Base-by-base conservation (phyloP, 306 rosid species). In the Delonix regia region DNA sequence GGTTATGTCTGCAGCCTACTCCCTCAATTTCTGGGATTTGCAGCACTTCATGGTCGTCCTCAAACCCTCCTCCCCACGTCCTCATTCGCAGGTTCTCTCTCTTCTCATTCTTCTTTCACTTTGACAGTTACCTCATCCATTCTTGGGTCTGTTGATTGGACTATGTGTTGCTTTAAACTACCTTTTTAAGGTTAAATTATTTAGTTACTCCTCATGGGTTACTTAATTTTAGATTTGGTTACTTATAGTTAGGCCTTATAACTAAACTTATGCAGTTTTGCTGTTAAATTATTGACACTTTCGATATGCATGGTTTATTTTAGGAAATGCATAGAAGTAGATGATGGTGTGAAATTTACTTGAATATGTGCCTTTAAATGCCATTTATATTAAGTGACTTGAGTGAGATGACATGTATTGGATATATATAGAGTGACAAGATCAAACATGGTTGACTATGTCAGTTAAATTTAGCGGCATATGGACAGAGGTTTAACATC, bases 31-130 rank as follows among this genome's bases (percentile, higher is more conserved):
- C 73, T 89, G 97, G 98, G 87, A 89, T 89, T 86, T 91, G 0
- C 97, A 93, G 65, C 99, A 95, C 82, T 90, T 91, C 90, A 88
- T 91, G 91, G 99, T 93, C 77, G 62, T 95, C 64, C 57, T 93
- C 85, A 84, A 90, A 78, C 89, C 95, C 69, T 59, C 81, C 2
- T 78, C 88, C 9, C 69, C 86, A 42, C 67, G 78, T 44, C 84
- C 86, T 79, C 76, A 16, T 51, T 78, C 82, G 81, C 97, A 89
- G 97, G 97, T 94, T 78, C 77, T 27, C 18, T 16, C 36, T 60
- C 69, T 71, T 74, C 33, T 24, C 63, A 1, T 62, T 22, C 11
- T 63, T 77, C 73, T 42, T 24, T 38, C 30, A 15, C 13, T n/a
- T 13, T 15, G 6, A 13, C 27, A 16, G 18, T 44, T 22, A 5